Evolutionary conservation across 1,284 basidiomycete species (phyloP), one percentile per base, ranked within the genome.

Genomic region (Irpex sp.): DNA sequence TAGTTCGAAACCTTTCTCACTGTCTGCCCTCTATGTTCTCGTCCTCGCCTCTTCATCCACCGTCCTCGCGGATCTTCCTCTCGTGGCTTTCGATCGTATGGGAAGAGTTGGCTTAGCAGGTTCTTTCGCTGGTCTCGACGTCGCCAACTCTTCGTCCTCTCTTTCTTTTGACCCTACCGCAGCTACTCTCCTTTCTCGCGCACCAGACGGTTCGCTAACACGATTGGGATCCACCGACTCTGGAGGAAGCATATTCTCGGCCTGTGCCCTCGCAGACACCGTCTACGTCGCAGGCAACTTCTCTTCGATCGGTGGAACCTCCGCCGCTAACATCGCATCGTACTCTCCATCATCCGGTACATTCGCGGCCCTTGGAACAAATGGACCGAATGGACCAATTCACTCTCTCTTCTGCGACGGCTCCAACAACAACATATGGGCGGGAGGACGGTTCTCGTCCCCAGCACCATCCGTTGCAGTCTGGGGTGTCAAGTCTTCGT

Each of bases 31-130:
- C 19, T 37, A 59, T 54, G 19, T 14, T n/a, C 58, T 49, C 53
- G n/a, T 49, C 33, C 28, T 54, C 52, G 52, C 52, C 33, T 54
- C 16, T 21, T 54, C 52, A 36, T 18, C 52, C 33, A 28, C 73
- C 70, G 84, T 75, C 61, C 75, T 78, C 64, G 86, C 89, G 12
- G 76, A 83, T 57, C 75, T 91, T 54, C 94, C 94, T 39, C 81
- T 85, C 68, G 86, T 97, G 75, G 93, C 97, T 77, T 96, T 93
- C 74, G 81, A 89, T 70, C 88, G 90, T 63, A 95, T 96, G 91
- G 94, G 94, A 65, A 86, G 81, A 61, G 94, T 97, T 61, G 93
- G 87, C 60, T 80, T 97, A 52, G 86, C 88, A 42, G 95, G 95
- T 60, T 82, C 90, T 18, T 98, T 97, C 72, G 83, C 89, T 33